Evolutionary conservation across 2,329 filamentous ascomycete species (phyloP), one percentile per base, ranked within the genome.

Genomic region (Pseudogymnoascus sp.): DNA sequence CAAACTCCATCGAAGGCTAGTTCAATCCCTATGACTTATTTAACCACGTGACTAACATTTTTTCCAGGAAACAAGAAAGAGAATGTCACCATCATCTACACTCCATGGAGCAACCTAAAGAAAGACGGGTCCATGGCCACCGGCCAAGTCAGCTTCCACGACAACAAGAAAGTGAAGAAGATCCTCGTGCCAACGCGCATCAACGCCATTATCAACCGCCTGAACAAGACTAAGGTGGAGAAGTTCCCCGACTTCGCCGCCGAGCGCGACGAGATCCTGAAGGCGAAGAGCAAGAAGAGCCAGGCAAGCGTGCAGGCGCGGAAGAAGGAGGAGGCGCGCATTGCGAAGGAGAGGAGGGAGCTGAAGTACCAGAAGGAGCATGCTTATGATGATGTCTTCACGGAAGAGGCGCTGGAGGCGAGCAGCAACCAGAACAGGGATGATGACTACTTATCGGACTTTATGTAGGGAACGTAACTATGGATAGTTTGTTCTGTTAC

Each of bases 361-460:
- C 85, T 93, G 77, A 96, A 96, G 75, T 96, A 87, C 82, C 91
- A 96, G 76, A 95, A 95, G 77, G 92, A 96, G n/a, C 93, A 99
- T 77, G 93, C 93, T 1, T 99, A 99, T 75, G 95, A 97, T 73
- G 92, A 96, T 57, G 77, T 97, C 62, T 92, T 96, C 75, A 86
- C 84, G 4, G 91, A 96, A 62, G 90, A 96, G 64, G 88, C 89
- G 70, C 82, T 96, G 78, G 86, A 86, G 47, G 78, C 76, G 21
- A 86, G 86, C 63, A 96, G 88, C 78, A 99, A 99, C 76, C 90
- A 97, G 76, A 86, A 96, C 72, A 84, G 91, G 12, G 81, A 83
- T 67, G 84, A 86, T 65, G 80, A 90, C 73, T 93, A 90, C 78
- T 83, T 91, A 72, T 93, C 97, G 65, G 93, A 99, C 73, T 99